These are phyloP conservation scores for Colletotrichum viniferum DNA, from an alignment of 2,329 filamentous ascomycete species.

Conservation along the genomic window DNA sequence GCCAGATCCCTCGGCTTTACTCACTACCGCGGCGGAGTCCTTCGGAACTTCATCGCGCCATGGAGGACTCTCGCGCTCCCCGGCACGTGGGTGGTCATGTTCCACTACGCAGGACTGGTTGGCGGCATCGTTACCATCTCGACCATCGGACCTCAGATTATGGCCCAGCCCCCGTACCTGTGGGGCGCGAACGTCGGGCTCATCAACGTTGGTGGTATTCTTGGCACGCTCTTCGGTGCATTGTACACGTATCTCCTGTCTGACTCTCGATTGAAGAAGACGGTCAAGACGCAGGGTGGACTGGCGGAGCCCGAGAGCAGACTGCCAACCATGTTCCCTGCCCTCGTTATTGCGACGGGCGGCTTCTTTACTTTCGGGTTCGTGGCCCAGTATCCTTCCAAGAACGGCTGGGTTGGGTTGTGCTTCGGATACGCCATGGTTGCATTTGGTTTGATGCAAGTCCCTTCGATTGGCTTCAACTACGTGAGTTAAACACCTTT, in stretches of 20 bases:
- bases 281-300: constrained; percentile 28
- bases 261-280: constrained; percentile 26
- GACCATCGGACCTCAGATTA: constrained; percentile 34
- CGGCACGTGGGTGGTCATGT: constrained; percentile 38
- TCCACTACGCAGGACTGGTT: constrained; percentile 40
- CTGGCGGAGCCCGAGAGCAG: constrained; percentile 38
- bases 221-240: constrained; percentile 33
- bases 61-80: constrained; percentile 34
- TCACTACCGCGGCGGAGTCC: constrained; percentile 22
- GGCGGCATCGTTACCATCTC: constrained; percentile 39
- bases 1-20: constrained; percentile 23
- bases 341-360: constrained; percentile 31
- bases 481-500: constrained; percentile 41
- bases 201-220: constrained; percentile 36
- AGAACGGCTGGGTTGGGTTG: constrained; percentile 37
- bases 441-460: constrained; percentile 40
- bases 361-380: constrained; percentile 42
- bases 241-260: constrained; percentile 30
- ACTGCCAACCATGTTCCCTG: constrained; percentile 33
- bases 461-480: constrained; percentile 42
- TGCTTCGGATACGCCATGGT: constrained; percentile 39
- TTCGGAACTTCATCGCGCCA: constrained; percentile 28
- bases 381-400: constrained; percentile 35
- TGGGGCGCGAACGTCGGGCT: constrained; percentile 38
- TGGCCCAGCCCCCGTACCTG: constrained; percentile 34